These are phyloP conservation scores for Sambucus nigra DNA, from an alignment of 129 eudicot genomes.

Conservation along the genomic window DNA sequence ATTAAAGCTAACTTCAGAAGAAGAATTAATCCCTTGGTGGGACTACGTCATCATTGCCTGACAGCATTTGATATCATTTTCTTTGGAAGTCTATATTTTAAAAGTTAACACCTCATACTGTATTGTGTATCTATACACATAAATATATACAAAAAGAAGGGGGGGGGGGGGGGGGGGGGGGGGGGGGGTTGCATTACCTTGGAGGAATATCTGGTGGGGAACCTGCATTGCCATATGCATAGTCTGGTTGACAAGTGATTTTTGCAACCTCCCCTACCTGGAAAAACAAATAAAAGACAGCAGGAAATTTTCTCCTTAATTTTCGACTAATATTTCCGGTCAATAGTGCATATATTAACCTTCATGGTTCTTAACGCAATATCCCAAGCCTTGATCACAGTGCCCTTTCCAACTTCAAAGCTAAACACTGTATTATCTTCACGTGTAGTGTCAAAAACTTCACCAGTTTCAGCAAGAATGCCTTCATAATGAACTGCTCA, in stretches of 20 bases:
- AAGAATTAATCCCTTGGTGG: too few species aligned
- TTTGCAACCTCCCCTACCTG: conserved; percentile 96
- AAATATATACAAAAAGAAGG: too few species aligned
- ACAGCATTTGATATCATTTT: too few species aligned
- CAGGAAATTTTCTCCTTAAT: background rate
- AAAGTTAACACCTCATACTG: too few species aligned
- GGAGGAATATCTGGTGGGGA: conserved; percentile 98
- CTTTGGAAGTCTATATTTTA: too few species aligned
- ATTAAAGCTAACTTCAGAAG: too few species aligned
- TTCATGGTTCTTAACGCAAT: conserved; percentile 93
- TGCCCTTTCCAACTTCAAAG: conserved; percentile 77
- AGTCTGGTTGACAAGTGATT: conserved; percentile 83
- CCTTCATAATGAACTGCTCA: conserved; percentile 94
- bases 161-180: too few species aligned
- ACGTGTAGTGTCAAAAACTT: conserved; percentile 89
- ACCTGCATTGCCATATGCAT: conserved; percentile 91
- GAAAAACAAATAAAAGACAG: conserved; percentile 7
- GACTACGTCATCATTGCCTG: too few species aligned
- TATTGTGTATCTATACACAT: too few species aligned
- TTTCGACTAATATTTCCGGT: background rate
- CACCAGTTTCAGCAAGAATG: conserved; percentile 75
- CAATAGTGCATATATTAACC: conserved; percentile 29
- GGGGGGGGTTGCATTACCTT: conserved; percentile 29
- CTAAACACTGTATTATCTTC: conserved; percentile 87
- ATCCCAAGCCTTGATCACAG: conserved; percentile 97